A percentile compares a stretch with the other conserved stretches of the same genome.
Evolutionary conservation across 2,329 filamentous ascomycete species (phyloP).

Genomic region (Fusarium tuaranense): DNA sequence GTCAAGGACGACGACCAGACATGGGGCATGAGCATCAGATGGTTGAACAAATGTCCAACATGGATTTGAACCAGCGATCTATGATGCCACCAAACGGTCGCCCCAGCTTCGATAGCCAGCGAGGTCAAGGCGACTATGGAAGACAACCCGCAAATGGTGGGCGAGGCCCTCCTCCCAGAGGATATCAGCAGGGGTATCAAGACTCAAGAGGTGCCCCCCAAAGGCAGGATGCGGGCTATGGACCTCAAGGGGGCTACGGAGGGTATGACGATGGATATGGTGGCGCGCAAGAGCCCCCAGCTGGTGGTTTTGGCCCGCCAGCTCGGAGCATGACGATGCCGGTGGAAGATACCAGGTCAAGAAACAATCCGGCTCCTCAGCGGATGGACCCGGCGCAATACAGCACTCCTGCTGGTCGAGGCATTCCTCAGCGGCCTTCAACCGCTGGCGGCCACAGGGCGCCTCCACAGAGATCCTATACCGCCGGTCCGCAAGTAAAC

Average conservation of each 20-base stretch:
- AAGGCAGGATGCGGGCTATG: slow-evolving; percentile 40
- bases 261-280: slow-evolving; percentile 45
- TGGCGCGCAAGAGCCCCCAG: slow-evolving; percentile 45
- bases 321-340: slow-evolving; percentile 74
- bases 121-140: slow-evolving; percentile 43
- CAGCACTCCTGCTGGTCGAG: slow-evolving; percentile 58
- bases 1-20: slow-evolving; percentile 34
- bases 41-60: slow-evolving; percentile 49
- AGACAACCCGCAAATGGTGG: slow-evolving; percentile 42
- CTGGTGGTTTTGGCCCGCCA: slow-evolving; percentile 62
- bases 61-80: slow-evolving; percentile 49
- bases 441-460: slow-evolving; percentile 65
- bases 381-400: slow-evolving; percentile 61
- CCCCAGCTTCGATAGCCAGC: slow-evolving; percentile 43
- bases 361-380: slow-evolving; percentile 51
- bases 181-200: slow-evolving; percentile 49
- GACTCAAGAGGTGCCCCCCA: slow-evolving; percentile 45
- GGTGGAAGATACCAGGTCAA: slow-evolving; percentile 57
- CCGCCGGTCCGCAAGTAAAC: slow-evolving; percentile 53
- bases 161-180: slow-evolving; percentile 46
- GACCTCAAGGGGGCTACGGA: slow-evolving; percentile 39
- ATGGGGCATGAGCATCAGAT: slow-evolving; percentile 48
- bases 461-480: slow-evolving; percentile 66
- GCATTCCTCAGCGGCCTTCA: slow-evolving; percentile 64
- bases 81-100: slow-evolving; percentile 38